Percentiles rank a stretch among this genome's conserved stretches.
phyloP scores from a whole-genome alignment of 306 rosid genomes.

The Datisca glomerata region DNA sequence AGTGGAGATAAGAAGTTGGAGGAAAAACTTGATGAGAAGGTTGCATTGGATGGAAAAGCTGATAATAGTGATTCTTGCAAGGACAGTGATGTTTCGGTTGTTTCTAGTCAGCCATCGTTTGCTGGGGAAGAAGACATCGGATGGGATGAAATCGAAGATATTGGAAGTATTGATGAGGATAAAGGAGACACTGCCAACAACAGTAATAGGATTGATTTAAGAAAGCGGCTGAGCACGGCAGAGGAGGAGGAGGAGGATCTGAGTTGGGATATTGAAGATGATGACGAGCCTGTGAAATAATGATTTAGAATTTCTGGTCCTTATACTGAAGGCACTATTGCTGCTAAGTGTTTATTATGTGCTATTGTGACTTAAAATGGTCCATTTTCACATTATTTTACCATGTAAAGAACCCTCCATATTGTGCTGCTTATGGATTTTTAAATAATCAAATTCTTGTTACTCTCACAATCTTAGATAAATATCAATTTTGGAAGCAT shows the following conservation, averaged over 20 bases:
- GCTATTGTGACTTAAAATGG: no score
- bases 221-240: slow-evolving; percentile 28
- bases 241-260: slow-evolving; percentile 74
- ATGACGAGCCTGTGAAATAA: slow-evolving; percentile 32
- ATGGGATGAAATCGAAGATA: slow-evolving; percentile 89
- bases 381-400: no score
- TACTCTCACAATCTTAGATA: no score
- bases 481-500: no score
- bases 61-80: slow-evolving; percentile 47
- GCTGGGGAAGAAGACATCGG: slow-evolving; percentile 76
- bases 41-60: slow-evolving; percentile 28
- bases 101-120: slow-evolving; percentile 64
- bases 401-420: no score
- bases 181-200: slow-evolving; percentile 32
- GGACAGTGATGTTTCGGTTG: slow-evolving; percentile 75
- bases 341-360: no score
- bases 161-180: slow-evolving; percentile 46
- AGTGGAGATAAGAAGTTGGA: slow-evolving; percentile 22
- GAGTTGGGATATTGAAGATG: slow-evolving; percentile 85
- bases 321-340: neutral
- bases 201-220: slow-evolving; percentile 33
- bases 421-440: no score
- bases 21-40: slow-evolving; percentile 25
- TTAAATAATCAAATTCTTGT: no score
- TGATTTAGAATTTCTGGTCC: slow-evolving; percentile 13